Percentiles rank a stretch among this genome's conserved stretches.
These are phyloP conservation scores for Fusarium mexicanum DNA, from an alignment of 2,329 filamentous ascomycete species.

Conservation along the genomic window DNA sequence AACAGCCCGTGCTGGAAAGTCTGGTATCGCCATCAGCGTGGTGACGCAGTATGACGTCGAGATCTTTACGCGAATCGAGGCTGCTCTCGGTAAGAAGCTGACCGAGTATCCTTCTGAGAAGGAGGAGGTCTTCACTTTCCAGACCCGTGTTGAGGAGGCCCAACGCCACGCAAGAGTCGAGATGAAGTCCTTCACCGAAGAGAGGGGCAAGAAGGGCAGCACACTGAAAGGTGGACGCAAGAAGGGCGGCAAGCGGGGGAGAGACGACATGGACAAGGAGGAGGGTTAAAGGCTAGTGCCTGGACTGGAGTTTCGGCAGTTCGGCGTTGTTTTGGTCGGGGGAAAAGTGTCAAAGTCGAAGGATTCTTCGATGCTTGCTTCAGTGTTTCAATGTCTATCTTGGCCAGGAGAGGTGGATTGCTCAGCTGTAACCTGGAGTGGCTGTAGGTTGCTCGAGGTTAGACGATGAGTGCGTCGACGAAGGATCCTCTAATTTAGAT, in stretches of 20 bases:
- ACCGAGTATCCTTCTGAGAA: conserved; percentile 74
- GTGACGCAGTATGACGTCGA: conserved; percentile 91
- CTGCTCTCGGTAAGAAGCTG: conserved; percentile 81
- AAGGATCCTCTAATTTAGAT: conserved; percentile 1
- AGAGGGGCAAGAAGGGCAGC: conserved; percentile 66
- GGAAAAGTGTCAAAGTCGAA: conserved; percentile 21
- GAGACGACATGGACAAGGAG: conserved; percentile 78
- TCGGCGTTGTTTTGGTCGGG: conserved; percentile 25
- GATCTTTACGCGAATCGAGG: conserved; percentile 83
- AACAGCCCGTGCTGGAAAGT: conserved; percentile 87
- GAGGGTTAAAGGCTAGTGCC: conserved; percentile 64
- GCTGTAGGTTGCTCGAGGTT: background rate
- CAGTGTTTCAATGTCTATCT: background rate
- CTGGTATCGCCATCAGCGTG: conserved; percentile 81
- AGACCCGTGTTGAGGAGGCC: conserved; percentile 80
- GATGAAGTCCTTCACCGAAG: conserved; percentile 83
- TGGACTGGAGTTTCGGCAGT: conserved; percentile 13
- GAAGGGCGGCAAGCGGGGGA: conserved; percentile 54
- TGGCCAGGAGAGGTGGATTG: background rate
- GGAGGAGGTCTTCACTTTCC: conserved; percentile 87
- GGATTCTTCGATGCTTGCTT: conserved; percentile 5
- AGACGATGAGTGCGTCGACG: background rate
- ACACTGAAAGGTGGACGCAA: conserved; percentile 52
- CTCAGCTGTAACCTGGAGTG: background rate
- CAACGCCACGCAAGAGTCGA: conserved; percentile 81